Evolutionary conservation across 257 asterid species (phyloP), one percentile per base, ranked within the genome.

Genomic region (Leonotis leonurus): DNA sequence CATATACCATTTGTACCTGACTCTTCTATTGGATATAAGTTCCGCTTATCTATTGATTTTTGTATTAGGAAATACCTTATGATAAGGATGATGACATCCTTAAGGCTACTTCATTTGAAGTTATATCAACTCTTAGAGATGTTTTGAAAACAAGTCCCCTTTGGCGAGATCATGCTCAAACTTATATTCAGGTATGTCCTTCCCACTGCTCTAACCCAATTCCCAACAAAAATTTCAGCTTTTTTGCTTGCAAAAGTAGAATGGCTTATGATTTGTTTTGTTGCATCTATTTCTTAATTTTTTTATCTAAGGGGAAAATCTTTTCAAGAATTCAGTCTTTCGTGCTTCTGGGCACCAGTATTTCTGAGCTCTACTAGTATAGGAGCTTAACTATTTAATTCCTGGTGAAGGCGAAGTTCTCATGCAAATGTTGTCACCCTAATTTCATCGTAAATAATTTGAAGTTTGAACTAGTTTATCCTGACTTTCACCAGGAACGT

Each of bases 81-180:
- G 86, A 89, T 72, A 93, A 84, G 78, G 99, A 87, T 56, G 87
- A 89, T 33, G 97, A 87, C 72, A 73, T 93, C 71, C 85, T 93
- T 11, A 93, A 93, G 80, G 97, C 99, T 48, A 93, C 96, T 44
- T 83, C 89, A 26, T 87, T 83, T 87, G 99, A 87, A 81, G 97
- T 93, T 64, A 88, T 93, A 78, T 85, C 96, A 67, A 89, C 97
- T 57, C 73, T 93, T 73, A 81, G 96, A 73, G 96, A 89, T 74
- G 94, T 89, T 72, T 51, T 93, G 78, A 93, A 87, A 78, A 79
- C 96, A 53, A 93, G 94, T 71, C 84, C 96, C 1, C 88, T 93
- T 26, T 93, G 99, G 99, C 78, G 94, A 59, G 99, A 93, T 78
- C 97, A 93, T 30, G 97, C 92, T 60, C 97, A 89, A 60, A 89